Evolutionary conservation across 108 stramenopile genomes (phyloP).

Genomic region (Cyclostephanos tholiformis): DNA sequence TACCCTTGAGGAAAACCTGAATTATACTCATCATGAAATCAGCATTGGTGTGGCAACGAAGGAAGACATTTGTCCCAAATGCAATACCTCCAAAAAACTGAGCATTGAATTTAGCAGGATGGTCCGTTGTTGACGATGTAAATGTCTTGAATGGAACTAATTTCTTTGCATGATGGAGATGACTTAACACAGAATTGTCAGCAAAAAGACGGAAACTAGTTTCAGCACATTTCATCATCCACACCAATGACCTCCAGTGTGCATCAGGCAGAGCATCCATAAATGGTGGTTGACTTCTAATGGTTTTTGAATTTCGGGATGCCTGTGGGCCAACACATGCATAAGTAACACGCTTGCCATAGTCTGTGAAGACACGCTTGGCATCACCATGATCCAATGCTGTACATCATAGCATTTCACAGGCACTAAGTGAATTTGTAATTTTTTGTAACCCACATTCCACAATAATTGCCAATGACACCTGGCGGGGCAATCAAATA

Average conservation of each 20-base stretch:
- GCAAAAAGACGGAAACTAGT: background rate
- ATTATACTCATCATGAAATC: background rate
- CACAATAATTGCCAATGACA: too few relatives aligned
- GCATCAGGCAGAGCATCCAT: background rate
- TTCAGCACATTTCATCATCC: background rate
- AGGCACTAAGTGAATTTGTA: too few relatives aligned
- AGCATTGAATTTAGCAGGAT: background rate
- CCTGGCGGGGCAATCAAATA: too few relatives aligned
- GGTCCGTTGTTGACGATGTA: background rate
- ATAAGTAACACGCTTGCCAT: background rate
- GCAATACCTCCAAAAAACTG: background rate
- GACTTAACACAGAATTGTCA: background rate
- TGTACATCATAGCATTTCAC: too few relatives aligned
- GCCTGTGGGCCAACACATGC: background rate
- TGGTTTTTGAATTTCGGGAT: background rate
- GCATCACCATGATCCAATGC: too few relatives aligned
- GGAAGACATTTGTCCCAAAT: slow-evolving; percentile 6
- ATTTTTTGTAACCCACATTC: too few relatives aligned
- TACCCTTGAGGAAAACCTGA: background rate
- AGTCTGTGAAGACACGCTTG: background rate
- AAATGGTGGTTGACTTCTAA: background rate
- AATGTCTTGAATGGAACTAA: slow-evolving; percentile 2
- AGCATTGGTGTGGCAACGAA: background rate
- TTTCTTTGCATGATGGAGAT: background rate
- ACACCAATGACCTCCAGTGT: background rate